These are phyloP conservation scores for Beta corolliflora DNA, from an alignment of 179 eudicot species.

Conservation along the genomic window DNA sequence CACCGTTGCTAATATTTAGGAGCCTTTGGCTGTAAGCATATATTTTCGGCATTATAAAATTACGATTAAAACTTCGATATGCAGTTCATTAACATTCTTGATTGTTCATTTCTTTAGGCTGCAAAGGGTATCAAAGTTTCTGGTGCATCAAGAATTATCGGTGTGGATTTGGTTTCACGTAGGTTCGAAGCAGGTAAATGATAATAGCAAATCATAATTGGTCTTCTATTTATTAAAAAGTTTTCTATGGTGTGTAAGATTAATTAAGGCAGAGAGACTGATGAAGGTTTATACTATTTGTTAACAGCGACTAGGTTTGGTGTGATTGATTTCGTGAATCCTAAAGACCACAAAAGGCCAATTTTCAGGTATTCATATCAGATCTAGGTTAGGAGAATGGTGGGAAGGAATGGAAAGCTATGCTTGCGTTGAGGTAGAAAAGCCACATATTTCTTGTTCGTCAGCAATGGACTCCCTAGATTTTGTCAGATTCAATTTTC, in stretches of 20 bases:
- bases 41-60: background rate
- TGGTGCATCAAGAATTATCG: conserved; percentile 59
- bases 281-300: background rate
- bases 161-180: conserved; percentile 38
- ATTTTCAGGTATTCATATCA: conserved; percentile 14
- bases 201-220: background rate
- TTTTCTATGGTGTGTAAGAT: too few species aligned
- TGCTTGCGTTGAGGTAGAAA: too few species aligned
- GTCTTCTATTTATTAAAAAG: background rate
- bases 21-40: conserved; percentile 53
- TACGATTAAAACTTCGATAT: background rate
- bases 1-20: conserved; percentile 22
- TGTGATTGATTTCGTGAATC: conserved; percentile 65
- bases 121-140: conserved; percentile 50
- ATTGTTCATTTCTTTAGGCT: conserved; percentile 37
- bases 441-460: too few species aligned
- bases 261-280: background rate
- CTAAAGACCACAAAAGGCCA: conserved; percentile 62
- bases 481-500: too few species aligned
- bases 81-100: background rate
- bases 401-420: too few species aligned
- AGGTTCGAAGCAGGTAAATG: conserved; percentile 49
- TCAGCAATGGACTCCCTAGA: too few species aligned
- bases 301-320: conserved; percentile 45
- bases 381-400: too few species aligned